Base-by-base conservation (phyloP, 2,329 filamentous ascomycete genomes). In the Exophiala bonariae region DNA sequence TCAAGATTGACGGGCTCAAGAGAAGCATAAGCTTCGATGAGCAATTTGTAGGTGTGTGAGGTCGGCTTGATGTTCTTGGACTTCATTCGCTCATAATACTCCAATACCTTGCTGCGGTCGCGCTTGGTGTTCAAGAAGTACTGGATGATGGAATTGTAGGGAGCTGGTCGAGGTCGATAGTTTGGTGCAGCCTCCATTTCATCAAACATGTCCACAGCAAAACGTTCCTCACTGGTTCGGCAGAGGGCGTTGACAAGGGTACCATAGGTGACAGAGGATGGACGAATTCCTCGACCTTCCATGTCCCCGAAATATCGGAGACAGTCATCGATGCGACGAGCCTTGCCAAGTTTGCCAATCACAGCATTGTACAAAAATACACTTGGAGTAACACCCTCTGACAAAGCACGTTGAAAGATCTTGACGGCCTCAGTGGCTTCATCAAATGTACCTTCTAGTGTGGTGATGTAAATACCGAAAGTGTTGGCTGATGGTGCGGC, bases 101-200 rank as follows among this genome's bases (percentile, higher is more conserved):
- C 79, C 18, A 99, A 78, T 4, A 96, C 92, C 81, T 97, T 97
- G 67, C 78, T 74, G 72, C 93, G 92, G 68, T 99, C 92, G 43
- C 90, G 89, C 81, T 97, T 97, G 45, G 92, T 97, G 47, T 89
- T 95, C 59, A 97, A 77, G 81, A 97, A 99, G 74, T 96, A 97
- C 67, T 99, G 93, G 83, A 99, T 99, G 84, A 99, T 87, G 70
- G 89, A 95, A 77, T 99, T 96, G 78, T 99, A 99, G 1, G 93
- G 93, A 18, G 93, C 93, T 19, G 93, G 91, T 8, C 93, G 86
- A 32, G 93, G 89, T 77, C 96, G 97, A 81, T 99, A 99, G 75
- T 99, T 99, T 47, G 90, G 86, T 86, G 95, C 96, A 37, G 86
- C 83, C 75, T 99, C 93, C 93, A 99, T 99, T 74, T 99, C 93